These are phyloP conservation scores for Diaporthe citri DNA, from an alignment of 2,329 filamentous ascomycete species.

Conservation along the genomic window DNA sequence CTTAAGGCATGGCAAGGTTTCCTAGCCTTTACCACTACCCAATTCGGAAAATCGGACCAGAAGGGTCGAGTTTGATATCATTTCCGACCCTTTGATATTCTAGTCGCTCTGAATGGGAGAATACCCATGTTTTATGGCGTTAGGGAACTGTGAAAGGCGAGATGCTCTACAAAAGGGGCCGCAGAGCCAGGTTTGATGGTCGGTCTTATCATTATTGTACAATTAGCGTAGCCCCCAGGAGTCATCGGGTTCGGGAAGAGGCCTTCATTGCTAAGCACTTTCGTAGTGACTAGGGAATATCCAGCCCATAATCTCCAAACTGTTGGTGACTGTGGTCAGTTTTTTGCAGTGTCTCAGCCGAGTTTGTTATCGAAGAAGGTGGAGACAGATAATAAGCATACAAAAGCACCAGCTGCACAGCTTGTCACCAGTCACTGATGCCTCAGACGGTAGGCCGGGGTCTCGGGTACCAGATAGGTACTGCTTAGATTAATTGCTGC, in stretches of 20 bases:
- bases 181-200: background rate
- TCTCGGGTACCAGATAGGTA: background rate
- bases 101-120: background rate
- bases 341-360: background rate
- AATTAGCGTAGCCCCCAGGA: background rate
- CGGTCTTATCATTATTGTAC: background rate
- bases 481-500: background rate
- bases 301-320: background rate
- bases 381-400: background rate
- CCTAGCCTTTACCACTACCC: background rate
- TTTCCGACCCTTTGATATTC: background rate
- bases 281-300: background rate
- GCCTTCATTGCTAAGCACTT: background rate
- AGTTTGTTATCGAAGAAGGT: background rate
- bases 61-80: background rate
- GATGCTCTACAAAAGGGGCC: background rate
- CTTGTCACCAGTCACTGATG: background rate
- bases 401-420: background rate
- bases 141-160: background rate
- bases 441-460: background rate
- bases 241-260: background rate
- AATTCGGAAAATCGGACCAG: background rate
- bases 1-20: background rate
- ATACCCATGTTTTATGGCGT: conserved; percentile 22
- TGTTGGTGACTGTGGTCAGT: background rate